phyloP scores from a whole-genome alignment of 1,284 basidiomycete species.

The Moniliophthora roreri region DNA sequence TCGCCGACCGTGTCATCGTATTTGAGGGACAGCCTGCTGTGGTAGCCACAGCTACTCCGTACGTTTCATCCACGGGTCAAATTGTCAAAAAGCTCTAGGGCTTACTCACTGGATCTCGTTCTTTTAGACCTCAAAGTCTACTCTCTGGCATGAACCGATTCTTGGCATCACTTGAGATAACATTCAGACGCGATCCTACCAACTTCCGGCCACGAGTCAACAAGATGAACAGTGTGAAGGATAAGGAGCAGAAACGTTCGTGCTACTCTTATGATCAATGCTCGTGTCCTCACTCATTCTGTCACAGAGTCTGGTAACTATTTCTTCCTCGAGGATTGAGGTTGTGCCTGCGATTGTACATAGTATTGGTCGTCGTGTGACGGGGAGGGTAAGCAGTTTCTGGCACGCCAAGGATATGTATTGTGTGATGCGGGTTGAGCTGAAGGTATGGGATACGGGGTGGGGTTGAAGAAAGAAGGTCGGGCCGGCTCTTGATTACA shows the following conservation, averaged over 20 bases:
- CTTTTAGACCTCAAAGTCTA: conserved; percentile 73
- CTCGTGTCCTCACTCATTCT: conserved; percentile 4
- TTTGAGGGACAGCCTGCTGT: conserved; percentile 88
- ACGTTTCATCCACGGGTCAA: no score
- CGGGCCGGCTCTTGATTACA: not conserved
- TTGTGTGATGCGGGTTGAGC: not conserved
- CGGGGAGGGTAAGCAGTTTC: not conserved
- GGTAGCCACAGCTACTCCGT: conserved; percentile 84
- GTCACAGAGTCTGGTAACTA: conserved; percentile 73
- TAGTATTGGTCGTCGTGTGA: not conserved
- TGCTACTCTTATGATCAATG: conserved; percentile 13
- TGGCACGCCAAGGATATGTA: no score
- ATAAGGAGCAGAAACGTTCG: conserved; percentile 90
- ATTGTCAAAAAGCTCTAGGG: conserved; percentile 17
- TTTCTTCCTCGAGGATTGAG: conserved; percentile 87
- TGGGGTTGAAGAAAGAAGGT: no score
- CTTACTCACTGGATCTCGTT: conserved; percentile 12
- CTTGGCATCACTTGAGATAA: conserved; percentile 90
- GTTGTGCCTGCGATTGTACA: not conserved
- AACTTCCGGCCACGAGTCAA: conserved; percentile 94
- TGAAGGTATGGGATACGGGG: not conserved
- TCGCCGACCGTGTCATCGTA: conserved; percentile 96
- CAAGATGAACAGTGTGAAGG: conserved; percentile 91
- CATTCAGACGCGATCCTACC: conserved; percentile 94
- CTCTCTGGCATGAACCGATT: conserved; percentile 92